A percentile compares a stretch with the other conserved stretches of the same genome.
These are phyloP conservation scores for Colletotrichum tofieldiae DNA, from an alignment of 2,329 filamentous ascomycete species.

Conservation along the genomic window DNA sequence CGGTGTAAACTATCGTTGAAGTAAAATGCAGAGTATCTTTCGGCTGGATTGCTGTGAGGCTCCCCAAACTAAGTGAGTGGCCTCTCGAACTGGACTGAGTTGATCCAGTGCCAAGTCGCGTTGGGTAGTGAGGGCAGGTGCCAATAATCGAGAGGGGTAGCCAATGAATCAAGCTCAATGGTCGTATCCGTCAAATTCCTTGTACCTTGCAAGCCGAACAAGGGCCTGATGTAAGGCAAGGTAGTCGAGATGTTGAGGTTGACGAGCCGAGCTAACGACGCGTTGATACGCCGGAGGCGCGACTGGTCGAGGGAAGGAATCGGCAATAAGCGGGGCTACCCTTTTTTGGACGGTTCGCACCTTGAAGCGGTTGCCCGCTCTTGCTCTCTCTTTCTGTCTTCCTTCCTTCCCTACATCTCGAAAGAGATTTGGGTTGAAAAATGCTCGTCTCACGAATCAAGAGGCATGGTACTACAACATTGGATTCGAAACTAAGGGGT, in stretches of 20 bases:
- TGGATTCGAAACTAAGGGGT: background rate
- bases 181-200: background rate
- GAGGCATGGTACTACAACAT: background rate
- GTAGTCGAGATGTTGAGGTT: background rate
- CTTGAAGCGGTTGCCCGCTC: background rate
- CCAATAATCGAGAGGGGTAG: too few species aligned
- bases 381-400: background rate
- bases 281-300: slow-evolving; percentile 27
- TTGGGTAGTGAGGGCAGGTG: too few species aligned
- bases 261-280: slow-evolving; percentile 18
- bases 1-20: background rate
- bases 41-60: background rate
- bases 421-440: background rate
- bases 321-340: slow-evolving; percentile 30
- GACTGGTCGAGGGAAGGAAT: background rate
- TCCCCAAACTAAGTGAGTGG: background rate
- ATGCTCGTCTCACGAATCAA: background rate
- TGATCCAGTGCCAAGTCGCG: background rate
- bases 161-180: background rate
- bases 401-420: background rate
- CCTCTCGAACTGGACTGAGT: background rate
- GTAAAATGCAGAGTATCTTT: background rate
- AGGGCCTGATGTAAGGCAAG: background rate
- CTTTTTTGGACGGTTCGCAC: background rate
- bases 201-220: background rate